These are phyloP conservation scores for Rhizoctonia solani DNA, from an alignment of 1,284 basidiomycete species.

Conservation along the genomic window DNA sequence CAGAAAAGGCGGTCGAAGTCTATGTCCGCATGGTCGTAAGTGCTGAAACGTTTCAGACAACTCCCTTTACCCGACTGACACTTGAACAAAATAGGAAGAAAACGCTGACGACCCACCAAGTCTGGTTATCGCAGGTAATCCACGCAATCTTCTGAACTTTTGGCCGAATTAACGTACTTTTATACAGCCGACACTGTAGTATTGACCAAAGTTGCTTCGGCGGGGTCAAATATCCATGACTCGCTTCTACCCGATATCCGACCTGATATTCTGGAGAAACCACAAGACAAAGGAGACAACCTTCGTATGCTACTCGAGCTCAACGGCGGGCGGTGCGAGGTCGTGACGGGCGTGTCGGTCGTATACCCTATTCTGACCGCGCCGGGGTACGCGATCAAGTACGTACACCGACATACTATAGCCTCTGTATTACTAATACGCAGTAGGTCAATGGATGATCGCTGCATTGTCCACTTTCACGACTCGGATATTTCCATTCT, in stretches of 20 bases:
- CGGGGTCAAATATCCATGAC: constrained; percentile 54
- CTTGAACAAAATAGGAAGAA: constrained; percentile 50
- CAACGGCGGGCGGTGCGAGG: constrained; percentile 83
- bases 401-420: constrained; percentile 40
- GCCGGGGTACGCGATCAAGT: constrained; percentile 87
- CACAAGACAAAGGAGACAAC: constrained; percentile 78
- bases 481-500: constrained; percentile 70
- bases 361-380: constrained; percentile 83
- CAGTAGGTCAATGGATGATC: constrained; percentile 77
- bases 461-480: constrained; percentile 78
- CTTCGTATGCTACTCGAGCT: constrained; percentile 85
- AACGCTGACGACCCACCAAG: constrained; percentile 87
- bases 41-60: constrained; percentile 36
- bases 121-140: constrained; percentile 85
- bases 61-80: neutral
- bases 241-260: constrained; percentile 52
- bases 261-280: constrained; percentile 90
- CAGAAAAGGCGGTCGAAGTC: constrained; percentile 92
- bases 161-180: neutral
- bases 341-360: constrained; percentile 86
- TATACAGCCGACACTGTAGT: constrained; percentile 86
- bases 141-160: neutral
- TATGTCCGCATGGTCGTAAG: constrained; percentile 82
- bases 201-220: constrained; percentile 71
- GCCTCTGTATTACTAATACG: neutral